Evolutionary conservation across 2,329 filamentous ascomycete genomes (phyloP).

Genomic region (Cytospora chrysosperma): DNA sequence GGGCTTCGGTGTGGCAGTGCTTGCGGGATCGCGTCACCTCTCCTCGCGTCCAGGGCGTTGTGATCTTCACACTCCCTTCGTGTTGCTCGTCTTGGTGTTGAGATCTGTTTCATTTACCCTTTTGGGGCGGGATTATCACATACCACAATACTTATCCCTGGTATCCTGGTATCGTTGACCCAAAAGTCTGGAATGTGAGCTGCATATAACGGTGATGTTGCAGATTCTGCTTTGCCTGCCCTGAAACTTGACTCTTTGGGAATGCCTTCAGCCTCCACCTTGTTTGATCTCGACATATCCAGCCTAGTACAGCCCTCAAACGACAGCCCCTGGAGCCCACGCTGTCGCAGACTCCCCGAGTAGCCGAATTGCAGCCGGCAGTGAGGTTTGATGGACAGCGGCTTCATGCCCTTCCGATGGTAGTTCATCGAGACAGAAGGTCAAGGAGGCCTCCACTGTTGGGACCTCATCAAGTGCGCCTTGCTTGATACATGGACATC

Average conservation of each 20-base stretch:
- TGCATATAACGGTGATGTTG: constrained; percentile 13
- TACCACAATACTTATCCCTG: not conserved
- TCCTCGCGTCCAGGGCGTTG: not conserved
- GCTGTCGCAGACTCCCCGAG: not conserved
- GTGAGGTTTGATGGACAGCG: too few species aligned
- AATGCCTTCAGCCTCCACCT: constrained; percentile 17
- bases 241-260: constrained; percentile 19
- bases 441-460: not conserved
- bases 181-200: not conserved
- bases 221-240: constrained; percentile 4
- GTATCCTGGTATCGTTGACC: not conserved
- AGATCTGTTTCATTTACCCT: not conserved
- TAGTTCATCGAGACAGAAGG: not conserved
- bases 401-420: not conserved
- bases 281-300: constrained; percentile 16
- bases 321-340: constrained; percentile 7
- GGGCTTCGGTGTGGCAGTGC: constrained; percentile 2
- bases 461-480: not conserved
- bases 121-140: not conserved
- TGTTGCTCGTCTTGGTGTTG: not conserved
- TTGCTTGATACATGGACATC: not conserved
- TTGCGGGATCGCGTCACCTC: not conserved
- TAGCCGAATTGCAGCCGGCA: not conserved
- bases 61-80: not conserved
- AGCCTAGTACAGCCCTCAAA: constrained; percentile 7